A percentile compares a stretch with the other conserved stretches of the same genome.
Conservation (phyloP, 768 basidiomycete genomes). For the Kwoniella europaea region DNA sequence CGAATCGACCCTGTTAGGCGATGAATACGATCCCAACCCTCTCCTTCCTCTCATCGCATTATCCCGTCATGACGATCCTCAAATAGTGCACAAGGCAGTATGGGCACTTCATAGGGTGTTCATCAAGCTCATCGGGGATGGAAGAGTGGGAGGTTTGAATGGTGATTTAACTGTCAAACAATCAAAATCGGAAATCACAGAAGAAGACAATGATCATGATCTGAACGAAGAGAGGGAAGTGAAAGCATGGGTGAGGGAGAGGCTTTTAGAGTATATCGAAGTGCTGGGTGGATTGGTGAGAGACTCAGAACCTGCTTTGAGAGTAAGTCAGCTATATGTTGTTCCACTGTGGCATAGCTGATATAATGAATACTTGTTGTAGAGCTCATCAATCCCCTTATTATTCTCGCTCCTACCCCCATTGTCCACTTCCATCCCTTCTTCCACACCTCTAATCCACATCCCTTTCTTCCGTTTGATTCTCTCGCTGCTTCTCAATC, state of each 20-base stretch:
- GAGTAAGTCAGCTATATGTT: constrained; percentile 63
- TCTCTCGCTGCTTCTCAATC: constrained; percentile 30
- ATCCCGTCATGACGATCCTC: constrained; percentile 62
- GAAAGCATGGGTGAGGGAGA: constrained; percentile 76
- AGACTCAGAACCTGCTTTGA: constrained; percentile 74
- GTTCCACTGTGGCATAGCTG: neutral
- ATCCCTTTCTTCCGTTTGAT: constrained; percentile 44
- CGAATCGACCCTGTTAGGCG: constrained; percentile 63
- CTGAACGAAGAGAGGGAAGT: constrained; percentile 64
- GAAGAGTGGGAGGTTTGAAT: constrained; percentile 61
- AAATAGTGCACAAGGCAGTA: constrained; percentile 72
- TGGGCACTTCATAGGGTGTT: constrained; percentile 84
- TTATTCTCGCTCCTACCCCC: constrained; percentile 44
- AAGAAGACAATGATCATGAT: constrained; percentile 57
- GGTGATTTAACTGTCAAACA: constrained; percentile 17
- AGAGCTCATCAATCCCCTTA: constrained; percentile 48
- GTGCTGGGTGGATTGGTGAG: constrained; percentile 73
- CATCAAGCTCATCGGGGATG: constrained; percentile 66
- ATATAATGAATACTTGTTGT: neutral
- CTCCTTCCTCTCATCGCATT: constrained; percentile 75
- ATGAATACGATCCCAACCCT: constrained; percentile 71
- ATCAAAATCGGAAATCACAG: constrained; percentile 46
- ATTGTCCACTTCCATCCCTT: constrained; percentile 36
- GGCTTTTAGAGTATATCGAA: constrained; percentile 71
- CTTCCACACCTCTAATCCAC: constrained; percentile 37